Evolutionary conservation across 2,329 filamentous ascomycete genomes (phyloP).

Genomic region (Rhinocladiella similis): DNA sequence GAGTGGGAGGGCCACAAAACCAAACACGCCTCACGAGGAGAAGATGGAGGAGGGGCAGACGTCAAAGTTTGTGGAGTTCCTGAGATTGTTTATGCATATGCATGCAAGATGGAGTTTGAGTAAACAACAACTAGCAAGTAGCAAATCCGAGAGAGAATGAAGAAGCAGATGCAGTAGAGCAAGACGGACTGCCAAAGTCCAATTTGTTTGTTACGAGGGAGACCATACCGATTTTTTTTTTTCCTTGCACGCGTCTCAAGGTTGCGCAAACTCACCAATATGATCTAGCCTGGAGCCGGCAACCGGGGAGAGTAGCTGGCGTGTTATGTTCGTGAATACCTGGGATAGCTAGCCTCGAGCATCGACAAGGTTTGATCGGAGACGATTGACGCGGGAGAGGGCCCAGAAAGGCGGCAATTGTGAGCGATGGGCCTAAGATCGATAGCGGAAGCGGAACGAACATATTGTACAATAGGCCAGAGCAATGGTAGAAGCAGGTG

Average conservation of each 20-base stretch:
- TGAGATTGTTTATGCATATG: constrained; percentile 23
- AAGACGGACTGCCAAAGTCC: background rate
- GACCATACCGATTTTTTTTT: background rate
- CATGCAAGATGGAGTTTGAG: constrained; percentile 15
- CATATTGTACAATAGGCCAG: background rate
- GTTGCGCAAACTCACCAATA: constrained; percentile 7
- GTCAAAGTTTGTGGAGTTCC: constrained; percentile 22
- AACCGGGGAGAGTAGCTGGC: constrained; percentile 15
- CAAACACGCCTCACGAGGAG: constrained; percentile 9
- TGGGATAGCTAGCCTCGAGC: constrained; percentile 7
- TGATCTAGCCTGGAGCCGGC: constrained; percentile 15
- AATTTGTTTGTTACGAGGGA: background rate
- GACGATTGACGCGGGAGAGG: background rate
- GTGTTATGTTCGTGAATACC: constrained; percentile 22
- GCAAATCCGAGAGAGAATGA: constrained; percentile 1
- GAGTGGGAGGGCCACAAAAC: constrained; percentile 5
- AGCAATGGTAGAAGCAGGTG: background rate
- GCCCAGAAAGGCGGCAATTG: constrained; percentile 1
- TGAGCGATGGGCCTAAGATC: constrained; percentile 6
- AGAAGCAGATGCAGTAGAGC: background rate
- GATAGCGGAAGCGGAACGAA: constrained; percentile 10
- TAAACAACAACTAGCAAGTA: constrained; percentile 11
- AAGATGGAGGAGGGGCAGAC: constrained; percentile 18
- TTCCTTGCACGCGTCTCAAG: constrained; percentile 14
- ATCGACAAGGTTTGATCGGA: constrained; percentile 11